phyloP scores from a whole-genome alignment of 805 yeast genomes.

The Blastobotrys robertii region DNA sequence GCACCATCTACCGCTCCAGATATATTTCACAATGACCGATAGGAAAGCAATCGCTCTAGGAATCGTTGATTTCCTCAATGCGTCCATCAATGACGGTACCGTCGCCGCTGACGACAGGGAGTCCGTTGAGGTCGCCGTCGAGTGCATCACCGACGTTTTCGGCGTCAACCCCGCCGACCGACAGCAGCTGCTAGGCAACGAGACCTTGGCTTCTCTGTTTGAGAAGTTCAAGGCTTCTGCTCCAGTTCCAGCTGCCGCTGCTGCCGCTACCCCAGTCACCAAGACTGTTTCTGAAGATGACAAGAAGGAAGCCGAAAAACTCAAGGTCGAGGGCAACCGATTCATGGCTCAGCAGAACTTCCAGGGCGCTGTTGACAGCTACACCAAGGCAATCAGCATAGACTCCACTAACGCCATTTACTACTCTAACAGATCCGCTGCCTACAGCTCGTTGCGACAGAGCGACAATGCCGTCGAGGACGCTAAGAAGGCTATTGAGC shows the following conservation, averaged over 20 bases:
- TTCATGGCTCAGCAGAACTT: constrained; percentile 74
- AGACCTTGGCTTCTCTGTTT: constrained; percentile 42
- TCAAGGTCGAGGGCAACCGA: constrained; percentile 82
- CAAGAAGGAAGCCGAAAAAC: constrained; percentile 69
- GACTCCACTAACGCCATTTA: constrained; percentile 71
- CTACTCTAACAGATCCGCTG: constrained; percentile 94
- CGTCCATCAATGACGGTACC: constrained; percentile 48
- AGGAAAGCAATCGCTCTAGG: constrained; percentile 44
- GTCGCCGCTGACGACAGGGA: constrained; percentile 74
- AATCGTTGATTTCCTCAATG: constrained; percentile 61
- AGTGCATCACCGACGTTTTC: constrained; percentile 83
- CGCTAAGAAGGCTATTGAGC: constrained; percentile 69
- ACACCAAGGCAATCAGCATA: constrained; percentile 68
- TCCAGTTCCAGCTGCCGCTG: constrained; percentile 17
- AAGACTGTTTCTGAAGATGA: constrained; percentile 30
- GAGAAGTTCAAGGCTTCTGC: constrained; percentile 28
- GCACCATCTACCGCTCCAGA: constrained; percentile 1
- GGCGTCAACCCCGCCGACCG: constrained; percentile 43
- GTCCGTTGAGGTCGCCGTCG: constrained; percentile 87
- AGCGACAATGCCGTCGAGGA: constrained; percentile 74
- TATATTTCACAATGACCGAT: no score
- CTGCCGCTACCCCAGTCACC: constrained; percentile 10
- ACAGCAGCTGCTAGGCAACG: constrained; percentile 20
- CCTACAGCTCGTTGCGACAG: constrained; percentile 67
- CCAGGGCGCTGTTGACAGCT: constrained; percentile 60